Percentiles rank a stretch among this genome's conserved stretches.
Conservation (phyloP, 768 basidiomycete genomes). For the Pisolithus tinctorius region DNA sequence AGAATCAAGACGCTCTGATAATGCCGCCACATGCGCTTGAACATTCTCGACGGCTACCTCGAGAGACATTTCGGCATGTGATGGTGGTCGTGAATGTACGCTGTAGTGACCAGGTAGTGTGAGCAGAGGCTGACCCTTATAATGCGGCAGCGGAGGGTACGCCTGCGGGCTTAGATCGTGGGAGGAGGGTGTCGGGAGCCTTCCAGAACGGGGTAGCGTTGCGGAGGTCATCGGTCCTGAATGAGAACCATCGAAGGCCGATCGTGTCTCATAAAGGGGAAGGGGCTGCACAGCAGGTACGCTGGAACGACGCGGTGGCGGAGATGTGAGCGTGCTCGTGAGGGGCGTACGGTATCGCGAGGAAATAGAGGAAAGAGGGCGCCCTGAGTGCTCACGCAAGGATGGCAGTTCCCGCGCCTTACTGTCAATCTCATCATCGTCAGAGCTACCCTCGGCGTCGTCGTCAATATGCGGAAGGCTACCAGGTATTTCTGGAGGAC, state of each 20-base stretch:
- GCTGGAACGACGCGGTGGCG: conserved; percentile 36
- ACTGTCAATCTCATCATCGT: conserved; percentile 43
- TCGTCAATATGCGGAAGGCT: conserved; percentile 11
- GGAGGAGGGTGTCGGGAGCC: conserved; percentile 36
- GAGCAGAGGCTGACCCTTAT: conserved; percentile 29
- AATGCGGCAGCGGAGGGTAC: conserved; percentile 31
- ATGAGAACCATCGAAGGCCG: conserved; percentile 56
- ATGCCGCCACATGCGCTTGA: conserved; percentile 75
- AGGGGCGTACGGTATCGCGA: conserved; percentile 77
- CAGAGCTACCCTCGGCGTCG: conserved; percentile 31
- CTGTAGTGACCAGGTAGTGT: conserved; percentile 30
- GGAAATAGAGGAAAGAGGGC: conserved; percentile 70
- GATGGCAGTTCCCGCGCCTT: conserved; percentile 39
- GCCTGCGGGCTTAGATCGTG: conserved; percentile 33
- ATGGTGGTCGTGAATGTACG: conserved; percentile 36
- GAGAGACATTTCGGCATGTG: conserved; percentile 34
- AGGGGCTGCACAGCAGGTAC: conserved; percentile 67
- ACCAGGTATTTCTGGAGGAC: conserved; percentile 12
- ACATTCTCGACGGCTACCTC: conserved; percentile 76
- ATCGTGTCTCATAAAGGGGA: conserved; percentile 63
- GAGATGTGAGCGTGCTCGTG: conserved; percentile 53
- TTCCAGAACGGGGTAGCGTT: conserved; percentile 32
- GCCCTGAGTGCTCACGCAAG: conserved; percentile 33
- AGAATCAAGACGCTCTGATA: conserved; percentile 76
- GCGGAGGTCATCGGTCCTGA: conserved; percentile 33